Conservation (phyloP, 2,329 filamentous ascomycete species). For the Cytospora piceae region DNA sequence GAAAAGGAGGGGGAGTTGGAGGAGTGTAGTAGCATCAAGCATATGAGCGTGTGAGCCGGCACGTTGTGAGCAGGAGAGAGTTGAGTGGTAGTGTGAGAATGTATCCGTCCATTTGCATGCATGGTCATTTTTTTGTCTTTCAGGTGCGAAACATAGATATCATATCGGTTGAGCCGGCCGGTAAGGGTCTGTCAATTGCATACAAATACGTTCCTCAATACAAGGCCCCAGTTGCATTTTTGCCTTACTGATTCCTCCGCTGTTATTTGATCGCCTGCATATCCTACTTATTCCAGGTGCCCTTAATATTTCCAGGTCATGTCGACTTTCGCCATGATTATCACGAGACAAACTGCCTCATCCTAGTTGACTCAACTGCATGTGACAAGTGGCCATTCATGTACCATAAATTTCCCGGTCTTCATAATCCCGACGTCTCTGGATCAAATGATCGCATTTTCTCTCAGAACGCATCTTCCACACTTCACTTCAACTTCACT, state of each 20-base stretch:
- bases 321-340: no score
- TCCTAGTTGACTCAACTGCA: no score
- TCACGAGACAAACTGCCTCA: no score
- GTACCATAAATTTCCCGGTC: no score
- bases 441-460: no score
- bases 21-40: background rate
- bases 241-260: no score
- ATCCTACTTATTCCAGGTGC: no score
- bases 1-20: background rate
- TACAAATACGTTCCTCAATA: conserved; percentile 2
- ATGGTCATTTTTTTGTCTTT: conserved; percentile 16
- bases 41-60: conserved; percentile 1
- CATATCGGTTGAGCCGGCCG: background rate
- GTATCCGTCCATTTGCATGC: conserved; percentile 22
- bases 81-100: background rate
- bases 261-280: no score
- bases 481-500: background rate
- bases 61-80: background rate
- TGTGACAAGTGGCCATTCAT: no score
- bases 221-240: background rate
- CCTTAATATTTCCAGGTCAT: no score
- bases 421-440: no score
- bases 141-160: background rate
- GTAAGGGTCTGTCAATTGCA: conserved; percentile 17
- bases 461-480: no score